These are phyloP conservation scores for Paracoccidioides brasiliensis DNA, from an alignment of 2,329 filamentous ascomycete species.

Conservation along the genomic window DNA sequence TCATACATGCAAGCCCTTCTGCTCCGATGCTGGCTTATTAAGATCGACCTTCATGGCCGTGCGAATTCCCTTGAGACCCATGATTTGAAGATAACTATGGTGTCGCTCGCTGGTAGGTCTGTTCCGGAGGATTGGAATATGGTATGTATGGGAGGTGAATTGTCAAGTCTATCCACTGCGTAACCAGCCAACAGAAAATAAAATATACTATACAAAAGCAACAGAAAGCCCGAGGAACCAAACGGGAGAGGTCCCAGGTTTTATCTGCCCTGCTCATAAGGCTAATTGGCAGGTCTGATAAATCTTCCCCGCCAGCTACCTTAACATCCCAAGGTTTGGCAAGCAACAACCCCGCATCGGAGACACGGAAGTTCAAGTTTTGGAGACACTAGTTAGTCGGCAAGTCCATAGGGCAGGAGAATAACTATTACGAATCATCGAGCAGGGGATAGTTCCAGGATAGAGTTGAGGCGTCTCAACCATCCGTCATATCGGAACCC, in stretches of 20 bases:
- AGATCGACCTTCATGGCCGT: slow-evolving; percentile 62
- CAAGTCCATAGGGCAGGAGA: neutral
- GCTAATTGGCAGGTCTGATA: neutral
- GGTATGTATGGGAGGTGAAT: neutral
- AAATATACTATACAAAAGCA: neutral
- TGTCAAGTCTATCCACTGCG: no score
- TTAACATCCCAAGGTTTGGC: neutral
- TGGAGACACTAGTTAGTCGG: neutral
- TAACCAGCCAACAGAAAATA: neutral
- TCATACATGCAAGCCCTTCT: slow-evolving; percentile 57
- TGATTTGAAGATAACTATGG: slow-evolving; percentile 9
- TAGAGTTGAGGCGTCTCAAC: no score
- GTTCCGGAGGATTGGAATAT: neutral
- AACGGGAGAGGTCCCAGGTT: neutral
- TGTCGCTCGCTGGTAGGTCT: neutral
- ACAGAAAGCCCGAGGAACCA: neutral
- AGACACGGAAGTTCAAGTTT: neutral
- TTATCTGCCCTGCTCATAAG: neutral
- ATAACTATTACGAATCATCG: no score
- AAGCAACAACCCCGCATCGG: slow-evolving; percentile 1
- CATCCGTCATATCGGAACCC: no score
- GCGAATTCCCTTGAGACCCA: slow-evolving; percentile 42
- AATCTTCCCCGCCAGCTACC: neutral
- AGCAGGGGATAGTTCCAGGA: no score
- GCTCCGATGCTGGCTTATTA: slow-evolving; percentile 56